Evolutionary conservation across 305 asterid genomes (phyloP), one percentile per base, ranked within the genome.

Genomic region (Coffea humblotiana): DNA sequence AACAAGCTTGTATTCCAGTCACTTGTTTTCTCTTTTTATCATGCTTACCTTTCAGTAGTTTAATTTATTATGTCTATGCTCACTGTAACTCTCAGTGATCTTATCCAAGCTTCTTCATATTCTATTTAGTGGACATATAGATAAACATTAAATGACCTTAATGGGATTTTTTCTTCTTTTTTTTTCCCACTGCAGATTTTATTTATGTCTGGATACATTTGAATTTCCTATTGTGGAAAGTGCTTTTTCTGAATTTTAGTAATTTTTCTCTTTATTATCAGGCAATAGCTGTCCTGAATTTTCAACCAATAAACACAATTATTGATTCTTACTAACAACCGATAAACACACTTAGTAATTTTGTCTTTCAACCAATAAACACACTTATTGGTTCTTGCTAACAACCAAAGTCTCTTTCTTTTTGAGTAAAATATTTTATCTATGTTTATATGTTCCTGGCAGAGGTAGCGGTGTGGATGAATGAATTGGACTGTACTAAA

Each of bases 401-500:
- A 51, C 47, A 29, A 25, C 35, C 37, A 9, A 56, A 56, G 10
- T 75, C 13, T 8, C 13, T 8, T 56, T 75, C 49, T 16, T 35
- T 11, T 54, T 43, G 37, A 32, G 51, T 35, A 35, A 56, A 54
- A 0, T 11, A 18, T 35, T 56, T 35, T 16, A 7, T 19, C 18
- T 58, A 48, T 23, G 70, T 8, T 12, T 49, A 11, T 21, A 7
- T 8, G 4, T 72, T 32, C 48, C 32, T 72, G 45, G 60, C 21
- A 3, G 16, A 15, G 48, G 15, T 71, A 15, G 56, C n/a, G 49
- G 8, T 16, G 2, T n/a, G 7, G 43, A 68, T n/a, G 27, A 40
- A 61, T 64, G 69, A 72, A 4, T 74, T 65, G 18, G 43, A 51
- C 51, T 58, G 61, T 81, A 40, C 86, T 91, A 87, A 87, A 88